phyloP scores from a whole-genome alignment of 305 asterid genomes.

The Fraxinus baroniana region DNA sequence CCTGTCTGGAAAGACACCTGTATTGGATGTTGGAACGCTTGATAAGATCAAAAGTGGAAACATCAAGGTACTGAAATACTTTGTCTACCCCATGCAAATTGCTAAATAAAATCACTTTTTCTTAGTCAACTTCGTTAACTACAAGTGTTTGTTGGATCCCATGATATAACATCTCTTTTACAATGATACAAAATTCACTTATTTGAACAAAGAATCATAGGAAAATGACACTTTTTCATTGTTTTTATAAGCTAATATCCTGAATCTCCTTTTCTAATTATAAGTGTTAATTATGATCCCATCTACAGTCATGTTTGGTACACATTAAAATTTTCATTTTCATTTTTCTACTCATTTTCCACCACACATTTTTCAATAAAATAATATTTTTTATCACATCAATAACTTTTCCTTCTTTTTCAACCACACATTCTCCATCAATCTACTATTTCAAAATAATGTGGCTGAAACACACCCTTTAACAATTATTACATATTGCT shows the following conservation, averaged over 20 bases:
- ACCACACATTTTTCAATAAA: no score
- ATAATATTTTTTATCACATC: no score
- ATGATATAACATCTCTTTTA: constrained; percentile 11
- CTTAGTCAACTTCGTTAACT: not conserved
- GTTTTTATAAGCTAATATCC: not conserved
- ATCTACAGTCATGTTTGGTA: no score
- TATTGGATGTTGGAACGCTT: constrained; percentile 85
- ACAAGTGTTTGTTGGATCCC: constrained; percentile 35
- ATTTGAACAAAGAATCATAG: not conserved
- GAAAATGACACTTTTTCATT: not conserved
- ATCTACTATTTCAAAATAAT: no score
- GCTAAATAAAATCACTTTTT: constrained; percentile 4
- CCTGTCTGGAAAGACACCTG: constrained; percentile 80
- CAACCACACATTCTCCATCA: no score
- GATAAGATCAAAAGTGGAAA: constrained; percentile 85
- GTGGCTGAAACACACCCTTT: no score
- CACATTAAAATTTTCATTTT: no score
- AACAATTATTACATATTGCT: not conserved
- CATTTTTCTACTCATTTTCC: no score
- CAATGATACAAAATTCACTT: not conserved
- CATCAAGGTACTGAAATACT: constrained; percentile 56
- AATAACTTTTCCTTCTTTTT: no score
- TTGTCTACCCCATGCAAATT: not conserved
- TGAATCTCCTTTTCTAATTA: not conserved
- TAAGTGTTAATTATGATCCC: not conserved